A percentile compares a stretch with the other conserved stretches of the same genome.
These are phyloP conservation scores for Colletotrichum kahawae DNA, from an alignment of 2,329 filamentous ascomycete species.

Conservation along the genomic window DNA sequence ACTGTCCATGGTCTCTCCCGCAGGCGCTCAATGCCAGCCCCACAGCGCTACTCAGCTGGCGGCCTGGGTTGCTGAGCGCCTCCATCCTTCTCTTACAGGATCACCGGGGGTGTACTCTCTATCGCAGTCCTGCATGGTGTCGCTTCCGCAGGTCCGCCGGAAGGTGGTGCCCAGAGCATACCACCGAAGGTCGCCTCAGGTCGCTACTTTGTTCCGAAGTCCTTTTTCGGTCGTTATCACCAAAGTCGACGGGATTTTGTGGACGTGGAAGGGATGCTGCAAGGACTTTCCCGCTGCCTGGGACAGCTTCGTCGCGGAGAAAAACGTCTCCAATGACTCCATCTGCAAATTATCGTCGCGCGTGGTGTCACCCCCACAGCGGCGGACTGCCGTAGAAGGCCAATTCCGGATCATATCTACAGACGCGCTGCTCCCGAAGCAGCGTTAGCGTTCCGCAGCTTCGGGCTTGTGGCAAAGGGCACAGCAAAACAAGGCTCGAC, in stretches of 20 bases:
- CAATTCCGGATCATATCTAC: no score
- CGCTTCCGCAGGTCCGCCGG: background rate
- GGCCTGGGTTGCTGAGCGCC: background rate
- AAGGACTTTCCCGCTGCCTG: no score
- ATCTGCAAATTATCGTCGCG: no score
- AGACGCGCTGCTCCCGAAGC: no score
- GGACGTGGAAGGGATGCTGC: no score
- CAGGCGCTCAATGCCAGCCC: background rate
- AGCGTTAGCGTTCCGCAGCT: no score
- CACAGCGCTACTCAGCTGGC: background rate
- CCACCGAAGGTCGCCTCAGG: background rate
- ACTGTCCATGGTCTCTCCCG: background rate
- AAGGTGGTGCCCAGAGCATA: background rate
- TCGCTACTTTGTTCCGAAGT: background rate
- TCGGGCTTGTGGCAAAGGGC: no score
- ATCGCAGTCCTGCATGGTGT: background rate
- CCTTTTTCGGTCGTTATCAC: background rate
- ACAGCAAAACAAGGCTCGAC: no score
- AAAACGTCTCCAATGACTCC: no score
- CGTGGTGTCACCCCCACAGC: no score
- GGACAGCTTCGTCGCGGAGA: no score
- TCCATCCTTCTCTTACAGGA: background rate
- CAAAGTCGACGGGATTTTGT: background rate
- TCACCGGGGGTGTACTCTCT: background rate
- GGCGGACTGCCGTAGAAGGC: no score